Evolutionary conservation across 192 early-diverging fungal genomes (phyloP).

Genomic region (Jimgerdemannia flammicorona): DNA sequence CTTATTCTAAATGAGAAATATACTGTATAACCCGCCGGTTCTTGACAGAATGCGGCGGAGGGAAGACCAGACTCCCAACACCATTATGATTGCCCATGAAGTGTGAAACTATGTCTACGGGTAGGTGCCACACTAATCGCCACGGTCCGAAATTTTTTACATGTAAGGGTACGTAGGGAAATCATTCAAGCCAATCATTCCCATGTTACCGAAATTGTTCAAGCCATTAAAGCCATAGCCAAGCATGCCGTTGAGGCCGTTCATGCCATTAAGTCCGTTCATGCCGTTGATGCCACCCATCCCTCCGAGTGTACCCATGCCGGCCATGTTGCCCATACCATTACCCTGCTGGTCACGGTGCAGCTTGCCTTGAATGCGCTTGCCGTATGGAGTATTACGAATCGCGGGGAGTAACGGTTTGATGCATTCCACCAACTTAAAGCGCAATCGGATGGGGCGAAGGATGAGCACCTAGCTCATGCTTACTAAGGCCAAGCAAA

Average conservation of each 20-base stretch:
- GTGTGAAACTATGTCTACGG: background rate
- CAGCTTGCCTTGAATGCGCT: slow-evolving; percentile 82
- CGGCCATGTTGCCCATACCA: slow-evolving; percentile 22
- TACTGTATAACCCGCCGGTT: background rate
- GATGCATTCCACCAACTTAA: slow-evolving; percentile 75
- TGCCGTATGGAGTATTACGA: slow-evolving; percentile 85
- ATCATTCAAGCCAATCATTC: slow-evolving; percentile 50
- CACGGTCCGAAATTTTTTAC: slow-evolving; percentile 21
- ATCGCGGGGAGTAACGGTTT: slow-evolving; percentile 74
- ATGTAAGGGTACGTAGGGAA: slow-evolving; percentile 34
- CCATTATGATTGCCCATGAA: background rate
- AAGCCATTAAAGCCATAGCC: slow-evolving; percentile 18
- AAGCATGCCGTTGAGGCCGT: slow-evolving; percentile 28
- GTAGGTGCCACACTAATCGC: background rate
- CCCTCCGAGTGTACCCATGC: slow-evolving; percentile 15
- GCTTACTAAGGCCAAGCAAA: background rate
- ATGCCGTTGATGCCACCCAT: slow-evolving; percentile 14
- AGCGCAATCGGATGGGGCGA: background rate
- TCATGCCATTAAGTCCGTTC: slow-evolving; percentile 20
- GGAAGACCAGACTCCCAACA: slow-evolving; percentile 2
- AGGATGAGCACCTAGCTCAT: no score
- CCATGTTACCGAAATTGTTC: slow-evolving; percentile 35
- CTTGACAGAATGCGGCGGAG: background rate
- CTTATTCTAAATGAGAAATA: slow-evolving; percentile 2
- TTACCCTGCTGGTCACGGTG: slow-evolving; percentile 48